Conservation (phyloP, 2,329 filamentous ascomycete species). For the Colletotrichum filicis region DNA sequence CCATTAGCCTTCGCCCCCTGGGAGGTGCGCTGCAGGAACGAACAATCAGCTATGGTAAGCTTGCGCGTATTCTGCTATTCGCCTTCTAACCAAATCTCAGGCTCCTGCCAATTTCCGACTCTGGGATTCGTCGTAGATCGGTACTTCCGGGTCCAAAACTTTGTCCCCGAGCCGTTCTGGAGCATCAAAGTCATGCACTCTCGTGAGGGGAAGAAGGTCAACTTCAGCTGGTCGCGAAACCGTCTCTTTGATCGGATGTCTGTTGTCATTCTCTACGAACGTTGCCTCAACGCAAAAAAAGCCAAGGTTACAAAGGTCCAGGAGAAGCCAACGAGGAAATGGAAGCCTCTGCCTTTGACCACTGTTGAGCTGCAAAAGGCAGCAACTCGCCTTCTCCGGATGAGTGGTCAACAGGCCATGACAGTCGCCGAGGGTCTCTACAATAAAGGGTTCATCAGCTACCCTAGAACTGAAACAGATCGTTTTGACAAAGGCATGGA, state of each 20-base stretch:
- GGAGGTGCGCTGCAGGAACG: constrained; percentile 73
- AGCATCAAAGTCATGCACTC: constrained; percentile 85
- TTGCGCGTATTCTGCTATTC: background rate
- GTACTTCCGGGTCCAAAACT: constrained; percentile 93
- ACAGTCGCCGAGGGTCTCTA: constrained; percentile 87
- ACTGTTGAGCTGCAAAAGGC: constrained; percentile 98
- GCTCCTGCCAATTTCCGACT: constrained; percentile 95
- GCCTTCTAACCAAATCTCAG: constrained; percentile 52
- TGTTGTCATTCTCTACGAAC: constrained; percentile 85
- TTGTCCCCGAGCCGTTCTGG: constrained; percentile 94
- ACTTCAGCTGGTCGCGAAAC: constrained; percentile 84
- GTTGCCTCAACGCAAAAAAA: constrained; percentile 79
- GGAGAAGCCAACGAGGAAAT: constrained; percentile 92
- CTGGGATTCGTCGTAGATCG: constrained; percentile 96
- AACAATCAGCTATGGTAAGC: constrained; percentile 83
- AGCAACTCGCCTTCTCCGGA: constrained; percentile 87
- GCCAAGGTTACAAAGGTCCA: constrained; percentile 87
- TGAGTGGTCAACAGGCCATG: constrained; percentile 94
- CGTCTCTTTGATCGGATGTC: constrained; percentile 89
- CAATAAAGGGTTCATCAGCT: constrained; percentile 95
- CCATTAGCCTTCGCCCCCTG: constrained; percentile 78
- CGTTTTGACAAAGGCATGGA: constrained; percentile 94
- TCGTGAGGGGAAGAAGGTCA: constrained; percentile 81
- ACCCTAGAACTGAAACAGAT: constrained; percentile 96
- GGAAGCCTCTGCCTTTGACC: constrained; percentile 91